phyloP scores from a whole-genome alignment of 495 filamentous ascomycete species.

The Tetracladium marchalianum region DNA sequence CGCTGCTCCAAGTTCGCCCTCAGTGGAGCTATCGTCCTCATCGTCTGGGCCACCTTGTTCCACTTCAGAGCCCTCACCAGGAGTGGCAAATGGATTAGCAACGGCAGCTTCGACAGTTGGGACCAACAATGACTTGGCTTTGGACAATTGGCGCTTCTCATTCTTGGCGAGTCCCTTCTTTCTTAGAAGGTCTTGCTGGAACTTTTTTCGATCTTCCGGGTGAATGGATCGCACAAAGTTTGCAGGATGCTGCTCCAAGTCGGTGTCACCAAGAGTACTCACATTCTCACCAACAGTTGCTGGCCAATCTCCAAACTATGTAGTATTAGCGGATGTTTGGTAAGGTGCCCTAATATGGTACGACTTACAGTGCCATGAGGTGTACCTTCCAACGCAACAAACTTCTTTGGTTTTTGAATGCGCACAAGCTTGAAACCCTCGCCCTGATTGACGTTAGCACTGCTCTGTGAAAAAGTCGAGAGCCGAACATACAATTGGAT shows the following conservation, averaged over 20 bases:
- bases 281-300: too few relatives aligned
- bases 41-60: background rate
- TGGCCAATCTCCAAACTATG: too few relatives aligned
- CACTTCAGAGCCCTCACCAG: conserved; percentile 1
- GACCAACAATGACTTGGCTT: too few relatives aligned
- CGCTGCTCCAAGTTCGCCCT: conserved; percentile 4
- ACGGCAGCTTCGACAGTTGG: too few relatives aligned
- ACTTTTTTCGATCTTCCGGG: too few relatives aligned
- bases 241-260: conserved; percentile 9
- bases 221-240: background rate
- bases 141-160: too few relatives aligned
- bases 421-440: conserved; percentile 2
- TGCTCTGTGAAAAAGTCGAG: background rate
- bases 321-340: too few relatives aligned
- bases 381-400: conserved; percentile 2
- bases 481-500: conserved; percentile 5
- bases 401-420: background rate
- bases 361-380: conserved; percentile 8
- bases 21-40: background rate
- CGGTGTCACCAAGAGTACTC: too few relatives aligned
- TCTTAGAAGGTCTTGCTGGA: too few relatives aligned
- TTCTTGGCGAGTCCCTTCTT: too few relatives aligned
- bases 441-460: background rate
- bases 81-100: background rate
- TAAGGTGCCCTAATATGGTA: background rate